phyloP scores from a whole-genome alignment of 176 grass and related monocot species.

The Musa troglodytarum region DNA sequence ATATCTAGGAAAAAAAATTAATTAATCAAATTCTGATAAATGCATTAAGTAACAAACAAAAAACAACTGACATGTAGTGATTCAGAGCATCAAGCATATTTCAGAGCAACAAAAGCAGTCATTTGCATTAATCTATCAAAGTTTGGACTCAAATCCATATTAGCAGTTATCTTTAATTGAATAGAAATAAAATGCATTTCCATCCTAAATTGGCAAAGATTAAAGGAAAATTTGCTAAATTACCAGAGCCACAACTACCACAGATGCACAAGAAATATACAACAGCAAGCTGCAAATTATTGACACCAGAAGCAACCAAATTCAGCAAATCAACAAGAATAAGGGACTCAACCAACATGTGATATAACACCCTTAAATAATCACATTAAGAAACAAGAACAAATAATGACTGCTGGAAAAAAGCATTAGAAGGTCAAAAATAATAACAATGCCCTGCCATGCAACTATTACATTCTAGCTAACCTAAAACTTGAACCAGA shows the following conservation, averaged over 20 bases:
- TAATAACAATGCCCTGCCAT: too few species aligned
- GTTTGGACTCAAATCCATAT: too few species aligned
- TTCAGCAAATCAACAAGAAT: neutral
- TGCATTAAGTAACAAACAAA: neutral
- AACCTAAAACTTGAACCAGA: too few species aligned
- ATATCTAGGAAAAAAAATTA: constrained; percentile 7
- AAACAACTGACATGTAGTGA: neutral
- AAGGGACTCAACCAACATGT: neutral
- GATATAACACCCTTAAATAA: neutral
- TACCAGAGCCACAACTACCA: neutral
- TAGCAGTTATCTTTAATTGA: too few species aligned
- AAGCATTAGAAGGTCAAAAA: too few species aligned
- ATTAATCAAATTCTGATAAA: neutral
- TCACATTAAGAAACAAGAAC: too few species aligned
- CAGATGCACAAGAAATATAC: neutral
- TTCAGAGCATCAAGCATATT: neutral
- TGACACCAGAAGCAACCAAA: neutral
- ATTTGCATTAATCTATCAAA: neutral
- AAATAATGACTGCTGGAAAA: too few species aligned
- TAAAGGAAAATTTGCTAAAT: neutral
- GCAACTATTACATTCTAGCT: too few species aligned
- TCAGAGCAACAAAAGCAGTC: neutral
- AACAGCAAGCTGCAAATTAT: neutral
- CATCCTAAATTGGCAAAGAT: neutral
- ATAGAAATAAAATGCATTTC: too few species aligned